Evolutionary conservation across 345 rosid species (phyloP).

Genomic region (Erysimum cheiranthoides): DNA sequence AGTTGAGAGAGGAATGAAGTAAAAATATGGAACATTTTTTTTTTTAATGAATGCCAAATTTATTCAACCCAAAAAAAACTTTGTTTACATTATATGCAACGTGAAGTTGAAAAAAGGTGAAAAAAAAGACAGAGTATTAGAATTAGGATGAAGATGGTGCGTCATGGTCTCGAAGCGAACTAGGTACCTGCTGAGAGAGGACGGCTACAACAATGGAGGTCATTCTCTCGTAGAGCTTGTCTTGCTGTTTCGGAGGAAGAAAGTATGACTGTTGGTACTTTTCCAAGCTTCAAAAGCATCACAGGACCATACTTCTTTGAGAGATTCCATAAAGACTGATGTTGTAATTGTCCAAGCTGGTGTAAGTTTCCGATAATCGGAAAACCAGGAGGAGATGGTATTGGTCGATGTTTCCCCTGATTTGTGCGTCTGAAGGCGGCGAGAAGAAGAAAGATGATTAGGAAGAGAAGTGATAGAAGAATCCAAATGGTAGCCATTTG

Average conservation of each 20-base stretch:
- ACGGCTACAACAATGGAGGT: slow-evolving; percentile 29
- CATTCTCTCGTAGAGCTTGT: slow-evolving; percentile 19
- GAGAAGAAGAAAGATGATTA: slow-evolving; percentile 5
- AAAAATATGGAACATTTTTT: background rate
- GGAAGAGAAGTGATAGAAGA: slow-evolving; percentile 1
- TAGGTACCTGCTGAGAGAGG: background rate
- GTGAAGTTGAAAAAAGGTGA: no score
- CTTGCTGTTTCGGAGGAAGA: slow-evolving; percentile 30
- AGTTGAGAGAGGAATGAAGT: background rate
- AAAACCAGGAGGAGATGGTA: slow-evolving; percentile 21
- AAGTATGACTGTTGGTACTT: slow-evolving; percentile 33
- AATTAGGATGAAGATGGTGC: no score
- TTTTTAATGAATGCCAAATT: no score
- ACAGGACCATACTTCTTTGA: slow-evolving; percentile 44
- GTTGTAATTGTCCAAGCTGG: slow-evolving; percentile 38
- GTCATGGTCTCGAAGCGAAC: no score
- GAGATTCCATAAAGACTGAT: slow-evolving; percentile 41
- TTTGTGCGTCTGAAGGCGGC: slow-evolving; percentile 29
- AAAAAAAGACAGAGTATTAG: no score
- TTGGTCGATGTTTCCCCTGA: background rate
- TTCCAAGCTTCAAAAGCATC: slow-evolving; percentile 40
- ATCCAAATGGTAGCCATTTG: slow-evolving; percentile 18
- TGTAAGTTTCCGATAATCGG: slow-evolving; percentile 48
- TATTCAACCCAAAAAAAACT: no score
- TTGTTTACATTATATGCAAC: no score